phyloP scores from a whole-genome alignment of 768 basidiomycete species.

The Leccinum boreale region DNA sequence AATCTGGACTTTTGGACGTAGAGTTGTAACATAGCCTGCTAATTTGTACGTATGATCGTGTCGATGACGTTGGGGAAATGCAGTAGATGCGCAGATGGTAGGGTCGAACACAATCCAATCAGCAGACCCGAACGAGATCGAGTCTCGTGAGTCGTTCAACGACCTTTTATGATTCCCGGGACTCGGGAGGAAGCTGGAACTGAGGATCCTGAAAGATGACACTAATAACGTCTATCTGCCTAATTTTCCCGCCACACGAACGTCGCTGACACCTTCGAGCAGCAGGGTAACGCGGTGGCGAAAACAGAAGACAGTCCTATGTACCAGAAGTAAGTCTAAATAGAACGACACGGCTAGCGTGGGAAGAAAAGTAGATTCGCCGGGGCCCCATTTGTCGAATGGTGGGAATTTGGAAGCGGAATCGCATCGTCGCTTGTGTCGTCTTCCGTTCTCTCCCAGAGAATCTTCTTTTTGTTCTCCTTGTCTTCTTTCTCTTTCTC shows the following conservation, averaged over 20 bases:
- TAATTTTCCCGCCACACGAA: too few species aligned
- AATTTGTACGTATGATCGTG: background rate
- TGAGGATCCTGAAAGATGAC: background rate
- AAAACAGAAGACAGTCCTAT: background rate
- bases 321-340: too few species aligned
- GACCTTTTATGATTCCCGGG: too few species aligned
- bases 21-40: background rate
- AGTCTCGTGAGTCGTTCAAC: too few species aligned
- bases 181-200: too few species aligned
- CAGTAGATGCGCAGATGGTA: background rate
- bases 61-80: background rate
- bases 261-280: too few species aligned
- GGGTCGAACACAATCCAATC: too few species aligned
- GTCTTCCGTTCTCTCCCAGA: conserved; percentile 7
- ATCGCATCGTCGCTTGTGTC: conserved; percentile 12
- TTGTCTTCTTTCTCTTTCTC: conserved; percentile 13
- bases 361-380: conserved; percentile 25
- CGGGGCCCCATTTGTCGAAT: conserved; percentile 7
- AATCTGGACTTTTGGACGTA: conserved; percentile 7
- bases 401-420: conserved; percentile 16
- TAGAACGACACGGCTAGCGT: conserved; percentile 48
- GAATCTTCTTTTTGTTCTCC: conserved; percentile 6
- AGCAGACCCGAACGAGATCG: too few species aligned
- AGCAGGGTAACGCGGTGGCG: background rate
- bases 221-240: too few species aligned